Evolutionary conservation across 176 grass and related monocot species (phyloP).

Genomic region (Dactylis glomerata): DNA sequence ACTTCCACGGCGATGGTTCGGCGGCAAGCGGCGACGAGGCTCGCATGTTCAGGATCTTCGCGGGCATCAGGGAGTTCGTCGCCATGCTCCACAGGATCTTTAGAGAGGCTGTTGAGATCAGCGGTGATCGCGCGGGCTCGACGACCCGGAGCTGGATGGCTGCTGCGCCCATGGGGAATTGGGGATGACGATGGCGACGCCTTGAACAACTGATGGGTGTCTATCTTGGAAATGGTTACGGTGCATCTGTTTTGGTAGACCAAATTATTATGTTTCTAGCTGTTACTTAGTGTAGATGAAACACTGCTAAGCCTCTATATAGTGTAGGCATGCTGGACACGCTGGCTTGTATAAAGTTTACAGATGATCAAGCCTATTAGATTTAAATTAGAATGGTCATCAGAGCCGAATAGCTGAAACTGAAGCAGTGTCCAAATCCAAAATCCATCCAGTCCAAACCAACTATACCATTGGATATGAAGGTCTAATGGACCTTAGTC

Average conservation of each 20-base stretch:
- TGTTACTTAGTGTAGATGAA: background rate
- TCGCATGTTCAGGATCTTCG: background rate
- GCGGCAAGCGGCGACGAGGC: conserved; percentile 37
- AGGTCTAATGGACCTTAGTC: too few relatives aligned
- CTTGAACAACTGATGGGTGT: background rate
- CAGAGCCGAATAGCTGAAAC: background rate
- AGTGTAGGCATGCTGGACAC: background rate
- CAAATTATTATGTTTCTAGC: background rate
- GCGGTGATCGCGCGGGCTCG: background rate
- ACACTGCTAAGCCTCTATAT: background rate
- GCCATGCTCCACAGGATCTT: background rate
- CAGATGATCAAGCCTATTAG: background rate
- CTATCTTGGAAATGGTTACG: background rate
- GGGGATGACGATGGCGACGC: background rate
- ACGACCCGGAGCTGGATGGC: background rate
- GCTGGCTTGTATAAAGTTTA: background rate
- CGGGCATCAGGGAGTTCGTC: background rate
- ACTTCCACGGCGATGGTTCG: conserved; percentile 59
- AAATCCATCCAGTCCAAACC: too few relatives aligned
- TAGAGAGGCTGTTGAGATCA: background rate
- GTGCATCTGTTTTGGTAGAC: background rate
- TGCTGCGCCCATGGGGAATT: background rate
- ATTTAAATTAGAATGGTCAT: background rate
- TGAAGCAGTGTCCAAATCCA: too few relatives aligned
- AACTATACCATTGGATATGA: too few relatives aligned